Conservation (phyloP, 116 monocot genomes). For the Dioscorea cayenensis region DNA sequence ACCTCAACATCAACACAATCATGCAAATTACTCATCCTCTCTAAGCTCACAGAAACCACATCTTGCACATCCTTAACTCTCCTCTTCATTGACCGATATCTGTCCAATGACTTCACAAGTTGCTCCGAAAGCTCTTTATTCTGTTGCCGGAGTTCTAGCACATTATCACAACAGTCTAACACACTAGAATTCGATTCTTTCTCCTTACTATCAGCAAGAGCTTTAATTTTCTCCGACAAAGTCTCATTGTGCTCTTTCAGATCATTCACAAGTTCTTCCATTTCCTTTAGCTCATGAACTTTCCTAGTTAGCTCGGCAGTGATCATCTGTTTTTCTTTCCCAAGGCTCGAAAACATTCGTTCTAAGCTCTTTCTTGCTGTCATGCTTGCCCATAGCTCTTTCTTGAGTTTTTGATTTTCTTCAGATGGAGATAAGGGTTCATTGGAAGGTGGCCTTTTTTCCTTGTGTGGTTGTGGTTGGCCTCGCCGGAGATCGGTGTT, state of each 20-base stretch:
- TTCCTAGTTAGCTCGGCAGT: conserved; percentile 39
- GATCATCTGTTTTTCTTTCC: conserved; percentile 53
- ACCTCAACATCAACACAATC: background rate
- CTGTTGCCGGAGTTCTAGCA: conserved; percentile 3
- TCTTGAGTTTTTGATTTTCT: conserved; percentile 37
- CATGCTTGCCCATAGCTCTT: conserved; percentile 35
- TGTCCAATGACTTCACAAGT: conserved; percentile 34
- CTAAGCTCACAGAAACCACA: conserved; percentile 8
- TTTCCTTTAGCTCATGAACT: conserved; percentile 19
- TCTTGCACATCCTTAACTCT: conserved; percentile 26
- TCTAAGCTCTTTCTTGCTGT: conserved; percentile 52
- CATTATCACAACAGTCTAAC: background rate
- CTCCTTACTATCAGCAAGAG: conserved; percentile 9
- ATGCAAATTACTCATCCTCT: conserved; percentile 7
- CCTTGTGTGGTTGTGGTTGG: background rate
- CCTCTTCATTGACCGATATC: conserved; percentile 32
- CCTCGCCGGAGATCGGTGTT: conserved; percentile 44
- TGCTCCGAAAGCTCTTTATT: conserved; percentile 37
- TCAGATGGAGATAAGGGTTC: conserved; percentile 7
- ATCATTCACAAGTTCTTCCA: conserved; percentile 43
- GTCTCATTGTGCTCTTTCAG: conserved; percentile 39
- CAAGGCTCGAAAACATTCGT: conserved; percentile 43
- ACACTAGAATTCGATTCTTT: background rate
- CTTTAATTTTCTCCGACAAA: conserved; percentile 38
- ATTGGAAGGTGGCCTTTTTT: background rate